Evolutionary conservation across 345 rosid genomes (phyloP).

Genomic region (Populus pruinosa): DNA sequence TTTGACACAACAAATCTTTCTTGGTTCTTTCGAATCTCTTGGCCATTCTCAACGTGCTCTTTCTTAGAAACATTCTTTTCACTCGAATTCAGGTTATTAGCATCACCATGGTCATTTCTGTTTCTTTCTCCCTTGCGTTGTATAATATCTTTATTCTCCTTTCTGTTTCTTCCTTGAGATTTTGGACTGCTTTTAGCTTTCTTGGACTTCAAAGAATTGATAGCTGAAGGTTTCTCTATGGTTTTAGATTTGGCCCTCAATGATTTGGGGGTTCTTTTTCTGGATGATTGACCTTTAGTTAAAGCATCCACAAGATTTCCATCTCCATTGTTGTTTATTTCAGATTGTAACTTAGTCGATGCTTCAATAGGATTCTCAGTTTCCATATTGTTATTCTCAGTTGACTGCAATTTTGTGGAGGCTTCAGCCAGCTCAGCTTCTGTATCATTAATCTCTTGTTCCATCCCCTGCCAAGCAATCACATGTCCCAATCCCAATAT

Average conservation of each 20-base stretch:
- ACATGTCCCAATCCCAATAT: not conserved
- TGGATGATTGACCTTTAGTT: slow-evolving; percentile 28
- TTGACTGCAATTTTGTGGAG: not conserved
- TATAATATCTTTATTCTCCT: slow-evolving; percentile 18
- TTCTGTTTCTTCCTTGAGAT: slow-evolving; percentile 16
- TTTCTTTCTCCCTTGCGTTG: slow-evolving; percentile 16
- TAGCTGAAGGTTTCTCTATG: slow-evolving; percentile 38
- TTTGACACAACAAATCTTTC: slow-evolving; percentile 17
- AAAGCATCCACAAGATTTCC: slow-evolving; percentile 27
- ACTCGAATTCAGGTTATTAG: slow-evolving; percentile 22
- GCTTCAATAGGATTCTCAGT: slow-evolving; percentile 3
- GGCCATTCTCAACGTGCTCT: slow-evolving; percentile 13
- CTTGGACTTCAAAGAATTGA: slow-evolving; percentile 25
- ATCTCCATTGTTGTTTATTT: slow-evolving; percentile 19
- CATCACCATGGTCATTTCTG: slow-evolving; percentile 10
- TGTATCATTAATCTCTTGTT: slow-evolving; percentile 25
- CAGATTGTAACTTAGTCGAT: not conserved
- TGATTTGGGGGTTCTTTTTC: slow-evolving; percentile 29
- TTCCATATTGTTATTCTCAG: not conserved
- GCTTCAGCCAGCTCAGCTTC: slow-evolving; percentile 3
- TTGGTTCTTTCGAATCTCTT: slow-evolving; percentile 18
- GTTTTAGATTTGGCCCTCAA: slow-evolving; percentile 39
- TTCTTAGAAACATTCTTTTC: slow-evolving; percentile 21
- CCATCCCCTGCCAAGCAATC: slow-evolving; percentile 26
- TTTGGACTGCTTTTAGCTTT: slow-evolving; percentile 18